These are phyloP conservation scores for Kwoniella newhampshirensis DNA, from an alignment of 768 basidiomycete species.

Conservation along the genomic window DNA sequence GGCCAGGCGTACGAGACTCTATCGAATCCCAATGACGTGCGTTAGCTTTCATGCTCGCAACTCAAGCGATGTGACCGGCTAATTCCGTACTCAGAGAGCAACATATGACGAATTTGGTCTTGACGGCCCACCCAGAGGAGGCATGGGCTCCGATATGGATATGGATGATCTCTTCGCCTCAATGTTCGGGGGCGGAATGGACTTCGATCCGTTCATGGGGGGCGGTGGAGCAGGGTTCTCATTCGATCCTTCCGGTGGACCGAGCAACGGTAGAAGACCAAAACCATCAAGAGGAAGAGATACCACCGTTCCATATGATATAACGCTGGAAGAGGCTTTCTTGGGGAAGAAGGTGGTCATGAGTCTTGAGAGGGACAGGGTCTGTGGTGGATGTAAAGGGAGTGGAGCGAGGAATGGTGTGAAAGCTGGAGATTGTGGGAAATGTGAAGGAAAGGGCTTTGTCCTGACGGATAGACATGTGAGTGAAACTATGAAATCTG, in stretches of 20 bases:
- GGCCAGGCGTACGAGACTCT: constrained; percentile 64
- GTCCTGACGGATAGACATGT: constrained; percentile 51
- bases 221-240: constrained; percentile 60
- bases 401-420: constrained; percentile 77
- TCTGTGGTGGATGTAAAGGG: constrained; percentile 81
- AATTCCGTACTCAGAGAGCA: constrained; percentile 30
- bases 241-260: constrained; percentile 55
- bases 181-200: constrained; percentile 57
- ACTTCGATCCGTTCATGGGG: constrained; percentile 65
- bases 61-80: not conserved
- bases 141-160: constrained; percentile 55
- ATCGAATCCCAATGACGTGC: constrained; percentile 43
- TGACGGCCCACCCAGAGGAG: constrained; percentile 33
- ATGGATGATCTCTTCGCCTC: constrained; percentile 54
- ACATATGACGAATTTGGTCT: constrained; percentile 47
- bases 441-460: constrained; percentile 78
- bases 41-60: not conserved
- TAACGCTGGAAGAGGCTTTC: constrained; percentile 88
- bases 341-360: constrained; percentile 85
- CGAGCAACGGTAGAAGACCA: constrained; percentile 8
- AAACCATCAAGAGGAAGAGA: constrained; percentile 36
- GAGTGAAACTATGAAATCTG: constrained; percentile 18
- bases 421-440: constrained; percentile 78
- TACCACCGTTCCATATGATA: constrained; percentile 60
- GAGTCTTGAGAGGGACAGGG: constrained; percentile 79